phyloP scores from a whole-genome alignment of 2,329 filamentous ascomycete species.

The Penicillium sp. region DNA sequence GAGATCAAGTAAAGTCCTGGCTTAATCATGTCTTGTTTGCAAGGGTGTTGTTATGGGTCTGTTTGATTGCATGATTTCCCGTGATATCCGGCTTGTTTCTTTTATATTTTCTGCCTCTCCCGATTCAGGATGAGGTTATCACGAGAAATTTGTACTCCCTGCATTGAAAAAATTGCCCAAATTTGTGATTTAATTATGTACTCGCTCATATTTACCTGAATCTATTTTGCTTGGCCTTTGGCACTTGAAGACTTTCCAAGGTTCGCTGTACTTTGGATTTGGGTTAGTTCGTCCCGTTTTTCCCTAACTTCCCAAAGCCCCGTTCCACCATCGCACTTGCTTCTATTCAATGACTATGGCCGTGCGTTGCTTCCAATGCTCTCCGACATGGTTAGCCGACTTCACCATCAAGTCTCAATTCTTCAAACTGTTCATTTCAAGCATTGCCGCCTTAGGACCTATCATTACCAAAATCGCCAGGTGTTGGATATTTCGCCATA shows the following conservation, averaged over 20 bases:
- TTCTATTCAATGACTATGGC: neutral
- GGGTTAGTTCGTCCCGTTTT: too few species aligned
- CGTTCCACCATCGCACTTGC: neutral
- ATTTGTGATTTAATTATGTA: slow-evolving; percentile 10
- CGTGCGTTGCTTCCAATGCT: neutral
- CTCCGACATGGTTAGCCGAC: neutral
- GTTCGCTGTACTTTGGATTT: too few species aligned
- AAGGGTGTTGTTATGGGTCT: slow-evolving; percentile 28
- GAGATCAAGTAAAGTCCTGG: slow-evolving; percentile 68
- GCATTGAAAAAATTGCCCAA: slow-evolving; percentile 24
- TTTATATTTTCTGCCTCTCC: slow-evolving; percentile 27
- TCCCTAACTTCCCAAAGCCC: too few species aligned
- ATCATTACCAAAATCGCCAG: slow-evolving; percentile 6
- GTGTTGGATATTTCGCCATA: neutral
- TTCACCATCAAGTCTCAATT: neutral
- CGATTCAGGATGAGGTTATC: slow-evolving; percentile 36
- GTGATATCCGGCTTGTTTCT: slow-evolving; percentile 40
- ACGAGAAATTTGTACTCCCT: slow-evolving; percentile 22
- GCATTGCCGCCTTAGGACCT: neutral
- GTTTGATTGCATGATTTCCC: slow-evolving; percentile 31
- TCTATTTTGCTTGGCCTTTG: neutral
- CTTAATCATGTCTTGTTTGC: slow-evolving; percentile 12
- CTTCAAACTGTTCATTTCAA: neutral
- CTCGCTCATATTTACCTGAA: neutral
- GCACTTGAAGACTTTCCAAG: neutral